phyloP scores from a whole-genome alignment of 805 yeast genomes.

The Wickerhamiella spandovensis region DNA sequence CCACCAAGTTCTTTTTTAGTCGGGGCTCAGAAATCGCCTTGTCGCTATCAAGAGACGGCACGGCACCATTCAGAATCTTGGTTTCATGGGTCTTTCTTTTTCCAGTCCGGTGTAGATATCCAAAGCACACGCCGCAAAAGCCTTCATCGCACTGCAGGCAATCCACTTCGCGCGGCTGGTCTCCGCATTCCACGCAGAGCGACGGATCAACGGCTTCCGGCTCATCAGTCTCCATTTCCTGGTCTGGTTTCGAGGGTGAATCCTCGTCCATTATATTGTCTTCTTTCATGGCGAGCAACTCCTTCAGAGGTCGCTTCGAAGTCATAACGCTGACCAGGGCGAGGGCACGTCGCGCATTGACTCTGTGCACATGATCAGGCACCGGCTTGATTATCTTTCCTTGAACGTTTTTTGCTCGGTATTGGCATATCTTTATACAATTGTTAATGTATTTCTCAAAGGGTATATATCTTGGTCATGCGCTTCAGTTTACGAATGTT shows the following conservation, averaged over 20 bases:
- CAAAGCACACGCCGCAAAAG: conserved; percentile 59
- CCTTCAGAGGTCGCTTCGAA: conserved; percentile 19
- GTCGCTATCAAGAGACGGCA: conserved; percentile 4
- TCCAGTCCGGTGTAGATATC: conserved; percentile 58
- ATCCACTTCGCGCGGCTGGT: conserved; percentile 52
- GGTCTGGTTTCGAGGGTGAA: neutral
- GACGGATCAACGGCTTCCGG: conserved; percentile 6
- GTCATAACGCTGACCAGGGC: conserved; percentile 1
- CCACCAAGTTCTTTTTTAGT: neutral
- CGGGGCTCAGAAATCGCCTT: conserved; percentile 6
- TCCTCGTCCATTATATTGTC: conserved; percentile 16
- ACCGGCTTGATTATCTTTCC: no score
- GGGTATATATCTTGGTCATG: no score
- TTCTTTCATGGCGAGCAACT: conserved; percentile 20
- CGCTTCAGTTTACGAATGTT: no score
- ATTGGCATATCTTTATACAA: no score
- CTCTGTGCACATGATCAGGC: neutral
- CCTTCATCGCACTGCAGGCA: conserved; percentile 53
- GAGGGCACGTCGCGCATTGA: neutral
- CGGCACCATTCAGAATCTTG: conserved; percentile 6
- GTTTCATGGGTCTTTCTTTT: conserved; percentile 19
- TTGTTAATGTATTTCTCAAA: no score
- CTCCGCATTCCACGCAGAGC: conserved; percentile 58
- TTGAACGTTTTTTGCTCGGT: no score
- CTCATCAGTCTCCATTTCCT: conserved; percentile 1